Base-by-base conservation (phyloP, 768 basidiomycete species). In the Mycena crocata region DNA sequence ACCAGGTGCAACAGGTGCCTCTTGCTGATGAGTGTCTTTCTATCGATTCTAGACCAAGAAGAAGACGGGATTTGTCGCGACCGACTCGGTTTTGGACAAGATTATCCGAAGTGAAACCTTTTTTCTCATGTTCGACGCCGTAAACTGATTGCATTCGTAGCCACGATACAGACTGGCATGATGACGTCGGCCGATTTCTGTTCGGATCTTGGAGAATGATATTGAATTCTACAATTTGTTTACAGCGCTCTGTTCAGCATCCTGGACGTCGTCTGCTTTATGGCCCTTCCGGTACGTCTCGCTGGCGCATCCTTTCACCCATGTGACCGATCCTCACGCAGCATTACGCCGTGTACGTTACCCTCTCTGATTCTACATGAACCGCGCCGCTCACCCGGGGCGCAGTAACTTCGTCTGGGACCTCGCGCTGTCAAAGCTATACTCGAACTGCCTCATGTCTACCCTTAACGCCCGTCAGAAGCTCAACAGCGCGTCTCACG, bases 321-420 rank as follows among this genome's bases (percentile, higher is more conserved):
- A 15, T 59, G 50, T 65, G 4, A 65, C 40, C 57, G 34, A 42
- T 23, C 30, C 21, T 31, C 30, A 31, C 30, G 30, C 42, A 85
- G 84, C 80, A 78, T 57, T 83, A 83, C 12, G 82, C 83, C 9
- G 70, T 85, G 83, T 85, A 71, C 72, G 83, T 39, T 3, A 32
- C 7, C 60, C 48, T 14, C 32, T 3, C 44, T 24, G 35, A 39
- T 34, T 17, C 34, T 21, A 31, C 31, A 44, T 10, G 31, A 45
- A 31, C 23, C 21, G 24, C 19, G n/a, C 23, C 21, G 26, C 30
- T 46, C 15, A 44, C 40, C 10, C 14, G 30, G 31, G 19, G 26
- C 10, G 48, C 1, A 44, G 51, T 83, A 84, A 85, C 69, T 86
- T 86, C 69, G 63, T 85, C 12, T 86, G 82, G 82, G 84, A 85